Evolutionary conservation across 2,329 filamentous ascomycete species (phyloP).

Genomic region (Colletotrichum salicis): DNA sequence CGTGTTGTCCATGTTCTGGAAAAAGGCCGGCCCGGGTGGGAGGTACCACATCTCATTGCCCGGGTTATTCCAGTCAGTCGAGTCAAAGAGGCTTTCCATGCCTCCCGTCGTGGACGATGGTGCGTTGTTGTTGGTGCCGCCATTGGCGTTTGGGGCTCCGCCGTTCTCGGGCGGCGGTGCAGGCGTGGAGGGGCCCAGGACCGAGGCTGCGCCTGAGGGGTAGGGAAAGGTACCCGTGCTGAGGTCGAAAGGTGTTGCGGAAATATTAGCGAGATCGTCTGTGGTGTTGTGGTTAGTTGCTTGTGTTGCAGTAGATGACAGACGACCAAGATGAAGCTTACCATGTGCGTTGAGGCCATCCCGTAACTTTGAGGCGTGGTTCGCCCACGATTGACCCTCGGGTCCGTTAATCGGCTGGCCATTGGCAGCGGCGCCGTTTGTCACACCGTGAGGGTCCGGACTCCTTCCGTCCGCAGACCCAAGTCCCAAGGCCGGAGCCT

Average conservation of each 20-base stretch:
- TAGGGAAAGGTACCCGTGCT: slow-evolving; percentile 66
- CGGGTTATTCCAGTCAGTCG: slow-evolving; percentile 62
- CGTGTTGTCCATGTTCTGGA: slow-evolving; percentile 71
- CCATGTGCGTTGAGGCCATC: slow-evolving; percentile 52
- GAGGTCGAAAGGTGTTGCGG: slow-evolving; percentile 71
- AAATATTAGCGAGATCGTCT: slow-evolving; percentile 56
- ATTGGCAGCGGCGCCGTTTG: slow-evolving; percentile 34
- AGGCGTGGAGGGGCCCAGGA: slow-evolving; percentile 62
- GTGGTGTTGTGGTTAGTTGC: slow-evolving; percentile 33
- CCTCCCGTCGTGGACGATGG: slow-evolving; percentile 15
- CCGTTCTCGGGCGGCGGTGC: slow-evolving; percentile 50
- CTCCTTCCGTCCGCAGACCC: slow-evolving; percentile 54
- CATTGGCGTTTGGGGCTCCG: slow-evolving; percentile 22
- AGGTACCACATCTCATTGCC: slow-evolving; percentile 75
- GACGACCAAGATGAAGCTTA: slow-evolving; percentile 37
- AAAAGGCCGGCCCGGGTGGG: slow-evolving; percentile 71
- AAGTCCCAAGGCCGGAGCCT: slow-evolving; percentile 61
- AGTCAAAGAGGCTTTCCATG: slow-evolving; percentile 56
- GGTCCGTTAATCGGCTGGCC: slow-evolving; percentile 21
- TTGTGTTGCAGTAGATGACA: background rate
- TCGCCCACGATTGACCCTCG: slow-evolving; percentile 39
- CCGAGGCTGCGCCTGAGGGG: slow-evolving; percentile 56
- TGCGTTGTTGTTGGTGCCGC: slow-evolving; percentile 41
- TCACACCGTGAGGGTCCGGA: slow-evolving; percentile 46
- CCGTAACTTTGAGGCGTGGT: slow-evolving; percentile 52